Percentiles rank a stretch among this genome's conserved stretches.
phyloP scores from a whole-genome alignment of 345 rosid genomes.

The Luvunga scandens region DNA sequence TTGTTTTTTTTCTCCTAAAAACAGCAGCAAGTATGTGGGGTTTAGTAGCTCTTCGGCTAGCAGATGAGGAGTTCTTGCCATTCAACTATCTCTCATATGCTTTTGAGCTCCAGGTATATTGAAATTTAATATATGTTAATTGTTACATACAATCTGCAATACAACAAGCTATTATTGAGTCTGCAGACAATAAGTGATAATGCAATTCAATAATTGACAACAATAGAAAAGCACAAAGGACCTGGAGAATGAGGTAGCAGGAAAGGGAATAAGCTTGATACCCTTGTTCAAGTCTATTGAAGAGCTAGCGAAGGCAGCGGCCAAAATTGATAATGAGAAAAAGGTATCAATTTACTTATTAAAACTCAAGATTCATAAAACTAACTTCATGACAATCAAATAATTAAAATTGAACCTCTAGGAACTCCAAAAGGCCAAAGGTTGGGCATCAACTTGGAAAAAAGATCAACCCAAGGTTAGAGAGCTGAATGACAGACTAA shows the following conservation, averaged over 20 bases:
- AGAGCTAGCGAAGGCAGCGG: constrained; percentile 54
- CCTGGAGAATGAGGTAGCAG: constrained; percentile 44
- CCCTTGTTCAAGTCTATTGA: constrained; percentile 58
- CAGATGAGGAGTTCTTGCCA: constrained; percentile 76
- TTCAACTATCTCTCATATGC: constrained; percentile 67
- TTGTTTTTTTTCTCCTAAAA: not conserved
- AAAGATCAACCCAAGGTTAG: constrained; percentile 40
- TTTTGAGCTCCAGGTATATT: constrained; percentile 58
- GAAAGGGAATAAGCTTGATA: constrained; percentile 34
- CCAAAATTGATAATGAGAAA: constrained; percentile 41
- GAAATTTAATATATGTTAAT: not conserved
- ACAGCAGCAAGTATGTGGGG: constrained; percentile 75
- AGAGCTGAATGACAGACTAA: constrained; percentile 69
- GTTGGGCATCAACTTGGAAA: constrained; percentile 33
- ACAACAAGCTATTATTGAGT: not conserved
- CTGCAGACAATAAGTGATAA: constrained; percentile 2
- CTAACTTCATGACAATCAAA: not conserved
- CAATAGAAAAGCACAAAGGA: constrained; percentile 51
- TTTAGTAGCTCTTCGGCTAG: constrained; percentile 69
- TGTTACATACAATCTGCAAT: constrained; percentile 1
- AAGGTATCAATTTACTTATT: constrained; percentile 35
- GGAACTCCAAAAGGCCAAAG: constrained; percentile 38
- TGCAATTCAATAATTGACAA: constrained; percentile 9
- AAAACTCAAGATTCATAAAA: constrained; percentile 8
- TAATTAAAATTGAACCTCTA: constrained; percentile 19